Conservation (phyloP, 164 flowering plant genomes). For the Stephania japonica region DNA sequence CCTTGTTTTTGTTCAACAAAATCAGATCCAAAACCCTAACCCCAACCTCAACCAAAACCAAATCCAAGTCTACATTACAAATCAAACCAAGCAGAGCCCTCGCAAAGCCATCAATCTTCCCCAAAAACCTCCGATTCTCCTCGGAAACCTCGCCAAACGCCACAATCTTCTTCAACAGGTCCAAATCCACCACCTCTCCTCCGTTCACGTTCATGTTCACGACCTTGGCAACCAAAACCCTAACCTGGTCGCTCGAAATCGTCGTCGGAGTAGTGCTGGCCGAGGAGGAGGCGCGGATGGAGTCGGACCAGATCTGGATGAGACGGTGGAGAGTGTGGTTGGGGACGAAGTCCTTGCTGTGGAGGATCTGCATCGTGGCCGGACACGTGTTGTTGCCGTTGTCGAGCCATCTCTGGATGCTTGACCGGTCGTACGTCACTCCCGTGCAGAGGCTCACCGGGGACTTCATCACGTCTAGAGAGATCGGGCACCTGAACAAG, state of each 20-base stretch:
- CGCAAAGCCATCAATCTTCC: slow-evolving; percentile 32
- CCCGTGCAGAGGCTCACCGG: slow-evolving; percentile 92
- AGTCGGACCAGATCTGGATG: slow-evolving; percentile 75
- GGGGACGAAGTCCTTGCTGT: slow-evolving; percentile 59
- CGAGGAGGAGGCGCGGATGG: slow-evolving; percentile 19
- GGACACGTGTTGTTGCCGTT: slow-evolving; percentile 92
- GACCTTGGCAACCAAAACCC: slow-evolving; percentile 11
- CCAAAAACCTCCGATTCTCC: slow-evolving; percentile 42
- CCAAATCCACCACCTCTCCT: neutral
- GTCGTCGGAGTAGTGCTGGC: neutral
- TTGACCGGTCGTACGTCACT: slow-evolving; percentile 82
- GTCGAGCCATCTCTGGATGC: slow-evolving; percentile 90
- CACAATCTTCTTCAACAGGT: slow-evolving; percentile 22
- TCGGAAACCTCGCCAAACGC: slow-evolving; percentile 34
- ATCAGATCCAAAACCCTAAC: slow-evolving; percentile 33
- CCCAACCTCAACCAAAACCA: slow-evolving; percentile 18
- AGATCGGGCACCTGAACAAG: slow-evolving; percentile 83
- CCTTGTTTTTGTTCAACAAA: neutral
- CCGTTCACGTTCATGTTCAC: no score
- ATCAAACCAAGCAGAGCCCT: slow-evolving; percentile 30
- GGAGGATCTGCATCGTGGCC: slow-evolving; percentile 86
- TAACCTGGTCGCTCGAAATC: slow-evolving; percentile 18
- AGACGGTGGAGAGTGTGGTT: slow-evolving; percentile 77
- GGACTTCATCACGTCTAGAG: slow-evolving; percentile 85
- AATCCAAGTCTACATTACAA: slow-evolving; percentile 9